A percentile compares a stretch with the other conserved stretches of the same genome.
Conservation (phyloP, 768 basidiomycete genomes). For the Phaffia australis region DNA sequence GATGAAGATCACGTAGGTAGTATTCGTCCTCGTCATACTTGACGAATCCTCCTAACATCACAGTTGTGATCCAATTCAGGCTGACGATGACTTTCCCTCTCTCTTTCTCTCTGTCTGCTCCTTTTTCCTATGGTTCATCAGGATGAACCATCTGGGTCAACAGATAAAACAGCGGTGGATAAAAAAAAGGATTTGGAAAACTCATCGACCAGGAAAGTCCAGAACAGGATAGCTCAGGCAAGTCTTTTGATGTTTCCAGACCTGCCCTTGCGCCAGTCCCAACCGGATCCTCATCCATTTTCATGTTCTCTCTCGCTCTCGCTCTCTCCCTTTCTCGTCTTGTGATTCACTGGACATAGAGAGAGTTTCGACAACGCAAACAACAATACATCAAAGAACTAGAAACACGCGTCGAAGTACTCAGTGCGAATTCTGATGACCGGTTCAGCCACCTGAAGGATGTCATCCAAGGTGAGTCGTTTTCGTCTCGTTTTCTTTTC, state of each 20-base stretch:
- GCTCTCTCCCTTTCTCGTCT: background rate
- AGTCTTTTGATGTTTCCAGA: no score
- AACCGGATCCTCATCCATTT: no score
- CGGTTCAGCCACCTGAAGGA: constrained; percentile 21
- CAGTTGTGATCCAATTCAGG: no score
- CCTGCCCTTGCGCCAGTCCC: background rate
- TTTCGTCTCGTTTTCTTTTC: background rate
- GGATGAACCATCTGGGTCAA: no score
- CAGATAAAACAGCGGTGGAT: background rate
- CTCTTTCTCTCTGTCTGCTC: no score
- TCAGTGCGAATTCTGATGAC: constrained; percentile 10
- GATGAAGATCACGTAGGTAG: no score
- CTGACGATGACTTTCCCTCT: no score
- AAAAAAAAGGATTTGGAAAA: constrained; percentile 11
- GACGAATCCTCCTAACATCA: no score
- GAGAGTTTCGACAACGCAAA: constrained; percentile 19
- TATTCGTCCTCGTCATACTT: no score
- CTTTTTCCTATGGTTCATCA: no score
- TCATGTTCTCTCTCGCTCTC: background rate
- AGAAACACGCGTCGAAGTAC: constrained; percentile 21
- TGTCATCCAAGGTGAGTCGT: constrained; percentile 13
- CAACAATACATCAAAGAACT: constrained; percentile 24
- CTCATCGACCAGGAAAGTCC: background rate
- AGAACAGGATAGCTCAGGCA: constrained; percentile 14
- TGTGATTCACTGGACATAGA: background rate